phyloP scores from a whole-genome alignment of 768 basidiomycete species.

The Cantharellus cinnabarinus region DNA sequence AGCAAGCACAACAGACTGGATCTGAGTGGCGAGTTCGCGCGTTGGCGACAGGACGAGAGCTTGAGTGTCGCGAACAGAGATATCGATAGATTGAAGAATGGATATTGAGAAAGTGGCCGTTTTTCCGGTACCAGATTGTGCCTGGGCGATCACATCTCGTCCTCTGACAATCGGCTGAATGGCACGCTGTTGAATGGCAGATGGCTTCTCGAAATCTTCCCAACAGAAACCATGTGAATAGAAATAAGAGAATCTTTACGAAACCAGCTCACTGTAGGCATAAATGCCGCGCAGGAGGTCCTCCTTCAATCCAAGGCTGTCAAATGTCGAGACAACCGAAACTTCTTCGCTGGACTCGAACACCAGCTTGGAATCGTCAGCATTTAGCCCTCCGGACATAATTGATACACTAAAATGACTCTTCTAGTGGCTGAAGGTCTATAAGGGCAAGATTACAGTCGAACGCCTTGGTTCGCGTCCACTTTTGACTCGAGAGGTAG shows the following conservation, averaged over 20 bases:
- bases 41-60: conserved; percentile 28
- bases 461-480: no score
- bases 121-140: conserved; percentile 31
- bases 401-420: no score
- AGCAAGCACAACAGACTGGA: conserved; percentile 27
- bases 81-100: conserved; percentile 27
- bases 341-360: conserved; percentile 19
- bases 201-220: conserved; percentile 24
- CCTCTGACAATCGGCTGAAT: conserved; percentile 25
- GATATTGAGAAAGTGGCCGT: conserved; percentile 31
- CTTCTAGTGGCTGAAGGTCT: no score
- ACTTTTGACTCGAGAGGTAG: no score
- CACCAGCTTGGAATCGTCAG: conserved; percentile 20
- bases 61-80: conserved; percentile 24
- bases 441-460: no score
- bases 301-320: conserved; percentile 20
- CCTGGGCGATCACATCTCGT: conserved; percentile 28
- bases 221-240: background rate
- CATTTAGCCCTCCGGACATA: background rate
- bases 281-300: conserved; percentile 30
- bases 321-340: conserved; percentile 16
- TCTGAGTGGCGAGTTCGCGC: conserved; percentile 28
- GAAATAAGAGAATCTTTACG: background rate
- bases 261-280: conserved; percentile 20
- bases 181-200: conserved; percentile 29